These are phyloP conservation scores for Pythium sp. DNA, from an alignment of 352 stramenopile genomes.

Conservation along the genomic window DNA sequence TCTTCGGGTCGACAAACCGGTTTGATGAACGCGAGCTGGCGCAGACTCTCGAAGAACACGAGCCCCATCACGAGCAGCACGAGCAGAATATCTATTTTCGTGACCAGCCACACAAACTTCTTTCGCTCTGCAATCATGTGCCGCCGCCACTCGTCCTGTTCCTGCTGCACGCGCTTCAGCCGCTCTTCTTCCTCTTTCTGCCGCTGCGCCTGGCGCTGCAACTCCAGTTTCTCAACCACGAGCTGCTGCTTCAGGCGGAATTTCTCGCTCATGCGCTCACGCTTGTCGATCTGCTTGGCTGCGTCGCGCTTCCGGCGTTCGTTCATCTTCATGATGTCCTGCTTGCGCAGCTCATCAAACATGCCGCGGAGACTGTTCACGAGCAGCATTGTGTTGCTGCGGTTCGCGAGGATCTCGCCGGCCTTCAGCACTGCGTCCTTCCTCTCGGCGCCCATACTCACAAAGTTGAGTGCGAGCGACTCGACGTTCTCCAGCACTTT, in stretches of 20 bases:
- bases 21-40: conserved; percentile 57
- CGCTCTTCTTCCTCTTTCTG: conserved; percentile 49
- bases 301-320: conserved; percentile 59
- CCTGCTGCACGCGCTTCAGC: conserved; percentile 24
- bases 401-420: conserved; percentile 72
- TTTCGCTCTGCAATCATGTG: conserved; percentile 32
- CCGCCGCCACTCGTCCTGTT: conserved; percentile 31
- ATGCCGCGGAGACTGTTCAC: conserved; percentile 57
- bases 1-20: conserved; percentile 49
- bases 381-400: conserved; percentile 80
- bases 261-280: conserved; percentile 57
- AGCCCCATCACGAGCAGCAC: conserved; percentile 71
- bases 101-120: conserved; percentile 61
- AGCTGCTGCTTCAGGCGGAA: conserved; percentile 68
- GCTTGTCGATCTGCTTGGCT: conserved; percentile 53
- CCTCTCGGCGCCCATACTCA: conserved; percentile 55
- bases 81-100: conserved; percentile 69
- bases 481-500: conserved; percentile 65
- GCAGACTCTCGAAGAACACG: conserved; percentile 75
- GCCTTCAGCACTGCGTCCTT: conserved; percentile 72
- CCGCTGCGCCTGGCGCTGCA: conserved; percentile 43
- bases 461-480: conserved; percentile 56
- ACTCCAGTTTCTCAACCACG: conserved; percentile 61
- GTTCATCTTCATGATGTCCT: conserved; percentile 77
- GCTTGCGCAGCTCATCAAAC: conserved; percentile 72